Evolutionary conservation across 768 basidiomycete species (phyloP), one percentile per base, ranked within the genome.

Genomic region (Albatrellus ellisii): DNA sequence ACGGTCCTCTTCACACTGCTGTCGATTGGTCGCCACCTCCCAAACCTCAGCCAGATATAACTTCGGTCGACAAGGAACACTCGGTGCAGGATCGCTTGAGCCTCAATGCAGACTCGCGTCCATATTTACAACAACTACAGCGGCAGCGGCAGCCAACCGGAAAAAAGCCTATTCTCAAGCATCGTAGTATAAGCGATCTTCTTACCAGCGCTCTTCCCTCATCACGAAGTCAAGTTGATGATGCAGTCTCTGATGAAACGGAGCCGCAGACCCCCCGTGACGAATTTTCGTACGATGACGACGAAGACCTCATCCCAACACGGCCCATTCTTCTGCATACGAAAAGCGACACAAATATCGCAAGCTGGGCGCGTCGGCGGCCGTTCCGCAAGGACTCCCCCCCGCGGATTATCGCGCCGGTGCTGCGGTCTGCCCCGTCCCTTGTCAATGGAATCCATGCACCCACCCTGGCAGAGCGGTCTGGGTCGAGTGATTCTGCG

Each of bases 1-100:
- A 99, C 55, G 94, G 94, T 0, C 94, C 94, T 17, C 67, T 99
- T 0, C 94, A 99, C 59, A 88, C 90, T 1, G 89, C 88, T n/a
- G 77, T 79, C 34, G 88, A 89, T 51, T 84, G 82, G 64, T 69
- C 77, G 3, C 81, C 79, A 3, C 76, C 78, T 0, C 72, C 77
- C 2, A 77, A 74, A 55, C 71, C 70, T 27, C 55, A 55, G 39
- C 60, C 67, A 6, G 60, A 65, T 1, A 63, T 63, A 14, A 61
- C 60, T 27, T 56, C 54, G 0, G 53, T 61, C 8, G 59, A 64
- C 42, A 62, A 60, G 50, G 58, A 67, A 17, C 52, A 68, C 22
- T 58, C 59, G n/a, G 59, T 67, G 43, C 69, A 63, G 49, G 70
- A 75, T 45, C 57, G 25, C 35, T 65, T 78, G 33, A 73, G 73